phyloP scores from a whole-genome alignment of 352 stramenopile species.

The Phytopythium cucurbitacearum region DNA sequence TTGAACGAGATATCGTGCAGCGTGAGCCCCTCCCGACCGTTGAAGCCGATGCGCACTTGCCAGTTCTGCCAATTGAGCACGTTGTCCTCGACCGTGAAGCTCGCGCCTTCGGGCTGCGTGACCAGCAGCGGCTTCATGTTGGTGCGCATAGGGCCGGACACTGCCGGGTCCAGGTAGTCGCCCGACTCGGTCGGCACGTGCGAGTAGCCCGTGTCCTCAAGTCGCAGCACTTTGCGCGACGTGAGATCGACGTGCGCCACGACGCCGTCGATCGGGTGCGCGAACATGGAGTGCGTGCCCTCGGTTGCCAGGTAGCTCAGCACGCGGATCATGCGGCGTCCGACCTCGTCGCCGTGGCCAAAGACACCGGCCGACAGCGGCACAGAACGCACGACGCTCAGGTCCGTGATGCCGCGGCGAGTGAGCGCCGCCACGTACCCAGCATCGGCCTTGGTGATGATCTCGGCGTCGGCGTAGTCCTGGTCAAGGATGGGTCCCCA shows the following conservation, averaged over 20 bases:
- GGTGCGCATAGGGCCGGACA: conserved; percentile 34
- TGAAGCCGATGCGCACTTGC: conserved; percentile 79
- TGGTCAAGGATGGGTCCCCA: conserved; percentile 43
- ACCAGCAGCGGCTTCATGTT: conserved; percentile 65
- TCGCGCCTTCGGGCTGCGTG: conserved; percentile 67
- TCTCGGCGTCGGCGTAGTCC: conserved; percentile 38
- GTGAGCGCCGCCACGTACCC: conserved; percentile 33
- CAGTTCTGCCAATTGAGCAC: conserved; percentile 79
- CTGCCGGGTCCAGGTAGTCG: conserved; percentile 35
- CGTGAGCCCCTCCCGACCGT: conserved; percentile 72
- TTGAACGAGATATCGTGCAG: conserved; percentile 65
- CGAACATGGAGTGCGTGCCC: conserved; percentile 46
- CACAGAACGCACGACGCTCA: conserved; percentile 30
- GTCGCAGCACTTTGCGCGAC: conserved; percentile 32
- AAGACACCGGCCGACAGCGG: conserved; percentile 47
- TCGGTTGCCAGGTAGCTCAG: conserved; percentile 37
- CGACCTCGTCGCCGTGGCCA: conserved; percentile 26
- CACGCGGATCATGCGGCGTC: conserved; percentile 41
- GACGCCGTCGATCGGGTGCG: conserved; percentile 40
- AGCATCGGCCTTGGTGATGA: conserved; percentile 37
- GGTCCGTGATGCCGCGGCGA: conserved; percentile 39
- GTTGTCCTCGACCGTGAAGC: conserved; percentile 66
- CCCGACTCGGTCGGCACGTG: conserved; percentile 38
- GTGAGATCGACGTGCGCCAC: conserved; percentile 42
- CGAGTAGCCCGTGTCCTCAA: conserved; percentile 38